Base-by-base conservation (phyloP, 371 early-diverging fungal species). In the Mortierella sp. region DNA sequence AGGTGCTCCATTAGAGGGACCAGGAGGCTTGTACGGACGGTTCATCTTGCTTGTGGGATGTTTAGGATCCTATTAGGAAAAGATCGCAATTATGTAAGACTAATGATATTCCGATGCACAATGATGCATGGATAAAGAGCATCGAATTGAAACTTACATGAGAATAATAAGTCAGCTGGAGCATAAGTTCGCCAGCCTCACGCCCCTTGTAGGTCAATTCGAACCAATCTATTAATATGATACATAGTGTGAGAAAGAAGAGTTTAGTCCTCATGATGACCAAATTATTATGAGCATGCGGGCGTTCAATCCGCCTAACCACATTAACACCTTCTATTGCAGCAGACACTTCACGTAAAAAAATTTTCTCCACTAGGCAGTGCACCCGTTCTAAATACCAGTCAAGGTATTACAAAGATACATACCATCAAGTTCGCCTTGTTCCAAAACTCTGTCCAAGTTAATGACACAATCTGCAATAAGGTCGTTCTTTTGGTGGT, bases 361-460 rank as follows among this genome's bases (percentile, higher is more conserved):
- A n/a, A n/a, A n/a, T n/a, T n/a, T n/a, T n/a, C n/a, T n/a, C n/a
- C n/a, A n/a, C n/a, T n/a, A n/a, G n/a, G n/a, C n/a, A n/a, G n/a
- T n/a, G n/a, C n/a, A n/a, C n/a, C n/a, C n/a, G n/a, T 15, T 40
- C 40, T 40, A 15, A 40, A 40, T 40, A 15, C 40, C 10, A 40
- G 6, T 2, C 42, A 29, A n/a, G 23, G 29, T 55, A 55, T 9
- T 17, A 15, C 12, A 1, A 55, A 32, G 26, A 17, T n/a, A 12
- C n/a, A 60, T 85, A 90, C 93, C 87, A 72, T 93, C 93, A 10
- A 86, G 84, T 66, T 92, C 93, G 28, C 93, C 93, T 35, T 88
- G 84, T 22, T 82, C 86, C 34, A 92, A 72, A 5, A 92, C 89
- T 37, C 85, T 86, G 15, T 85, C 64, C 58, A 93, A 78, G 82